Conservation (phyloP, 2,329 filamentous ascomycete species). For the Pseudogymnoascus sp. region DNA sequence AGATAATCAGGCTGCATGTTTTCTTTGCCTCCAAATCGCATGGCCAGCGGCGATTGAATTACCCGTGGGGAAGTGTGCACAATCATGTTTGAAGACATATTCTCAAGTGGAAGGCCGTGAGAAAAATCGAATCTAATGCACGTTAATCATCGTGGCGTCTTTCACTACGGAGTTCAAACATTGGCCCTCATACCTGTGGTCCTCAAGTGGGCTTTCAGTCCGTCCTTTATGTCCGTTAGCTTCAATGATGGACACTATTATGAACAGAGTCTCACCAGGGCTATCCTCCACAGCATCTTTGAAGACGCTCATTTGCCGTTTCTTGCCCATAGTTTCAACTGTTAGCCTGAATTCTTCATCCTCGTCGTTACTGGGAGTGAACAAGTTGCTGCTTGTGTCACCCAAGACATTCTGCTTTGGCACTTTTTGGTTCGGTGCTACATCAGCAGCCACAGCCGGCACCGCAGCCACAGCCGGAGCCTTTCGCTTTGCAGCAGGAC, state of each 20-base stretch:
- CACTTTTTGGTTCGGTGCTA: constrained; percentile 9
- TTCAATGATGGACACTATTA: neutral
- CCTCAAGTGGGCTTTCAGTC: constrained; percentile 27
- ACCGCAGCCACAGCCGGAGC: constrained; percentile 19
- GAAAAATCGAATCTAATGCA: constrained; percentile 22
- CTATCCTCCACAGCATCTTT: constrained; percentile 24
- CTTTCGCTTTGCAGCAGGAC: constrained; percentile 16
- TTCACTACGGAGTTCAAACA: neutral
- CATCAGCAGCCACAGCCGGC: constrained; percentile 12
- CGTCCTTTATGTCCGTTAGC: constrained; percentile 16
- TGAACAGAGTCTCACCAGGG: constrained; percentile 18
- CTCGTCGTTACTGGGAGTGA: constrained; percentile 23
- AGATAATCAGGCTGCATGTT: constrained; percentile 19
- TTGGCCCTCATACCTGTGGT: constrained; percentile 20
- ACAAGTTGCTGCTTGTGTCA: neutral
- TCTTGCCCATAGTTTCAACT: constrained; percentile 22
- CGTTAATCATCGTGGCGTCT: neutral
- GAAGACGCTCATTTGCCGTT: constrained; percentile 24
- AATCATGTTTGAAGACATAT: constrained; percentile 11
- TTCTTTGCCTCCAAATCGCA: constrained; percentile 22
- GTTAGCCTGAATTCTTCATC: constrained; percentile 27
- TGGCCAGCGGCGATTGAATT: constrained; percentile 17
- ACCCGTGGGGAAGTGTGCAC: constrained; percentile 22
- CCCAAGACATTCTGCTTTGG: neutral
- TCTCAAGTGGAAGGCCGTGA: constrained; percentile 19